Percentiles rank a stretch among this genome's conserved stretches.
Evolutionary conservation across 805 yeast genomes (phyloP).

Genomic region (Lipomyces orientalis): DNA sequence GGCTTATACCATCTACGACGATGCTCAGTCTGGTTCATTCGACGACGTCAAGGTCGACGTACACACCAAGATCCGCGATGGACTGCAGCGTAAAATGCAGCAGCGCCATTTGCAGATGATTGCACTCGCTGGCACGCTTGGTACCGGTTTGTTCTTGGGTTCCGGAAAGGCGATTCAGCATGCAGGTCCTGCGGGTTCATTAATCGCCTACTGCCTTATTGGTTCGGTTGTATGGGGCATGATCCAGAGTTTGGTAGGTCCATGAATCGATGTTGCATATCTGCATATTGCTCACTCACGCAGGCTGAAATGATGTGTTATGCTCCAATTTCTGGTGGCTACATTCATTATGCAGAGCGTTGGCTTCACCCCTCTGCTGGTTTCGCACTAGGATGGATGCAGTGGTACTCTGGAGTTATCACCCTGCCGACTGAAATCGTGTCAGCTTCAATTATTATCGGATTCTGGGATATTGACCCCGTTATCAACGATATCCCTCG

Average conservation of each 20-base stretch:
- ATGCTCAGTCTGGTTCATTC: constrained; percentile 11
- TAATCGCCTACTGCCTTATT: constrained; percentile 44
- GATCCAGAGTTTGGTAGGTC: constrained; percentile 30
- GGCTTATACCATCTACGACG: constrained; percentile 1
- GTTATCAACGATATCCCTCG: constrained; percentile 41
- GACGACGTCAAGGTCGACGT: constrained; percentile 28
- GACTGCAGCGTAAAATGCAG: constrained; percentile 53
- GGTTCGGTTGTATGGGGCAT: constrained; percentile 33
- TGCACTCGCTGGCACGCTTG: constrained; percentile 82
- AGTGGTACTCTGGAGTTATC: constrained; percentile 60
- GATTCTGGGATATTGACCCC: constrained; percentile 52
- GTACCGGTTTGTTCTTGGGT: constrained; percentile 67
- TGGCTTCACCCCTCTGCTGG: constrained; percentile 71
- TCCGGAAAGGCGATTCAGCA: constrained; percentile 36
- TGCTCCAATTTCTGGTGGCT: constrained; percentile 59
- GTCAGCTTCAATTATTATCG: constrained; percentile 64
- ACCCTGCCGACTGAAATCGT: constrained; percentile 69
- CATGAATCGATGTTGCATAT: not conserved
- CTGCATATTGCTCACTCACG: not conserved
- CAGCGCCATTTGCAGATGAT: constrained; percentile 79
- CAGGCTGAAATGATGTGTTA: constrained; percentile 33
- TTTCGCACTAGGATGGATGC: constrained; percentile 70
- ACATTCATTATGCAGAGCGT: constrained; percentile 59
- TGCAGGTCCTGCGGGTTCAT: constrained; percentile 45
- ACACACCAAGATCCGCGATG: constrained; percentile 28